phyloP scores from a whole-genome alignment of 768 basidiomycete genomes.

The Erythrobasidium yunnanense region DNA sequence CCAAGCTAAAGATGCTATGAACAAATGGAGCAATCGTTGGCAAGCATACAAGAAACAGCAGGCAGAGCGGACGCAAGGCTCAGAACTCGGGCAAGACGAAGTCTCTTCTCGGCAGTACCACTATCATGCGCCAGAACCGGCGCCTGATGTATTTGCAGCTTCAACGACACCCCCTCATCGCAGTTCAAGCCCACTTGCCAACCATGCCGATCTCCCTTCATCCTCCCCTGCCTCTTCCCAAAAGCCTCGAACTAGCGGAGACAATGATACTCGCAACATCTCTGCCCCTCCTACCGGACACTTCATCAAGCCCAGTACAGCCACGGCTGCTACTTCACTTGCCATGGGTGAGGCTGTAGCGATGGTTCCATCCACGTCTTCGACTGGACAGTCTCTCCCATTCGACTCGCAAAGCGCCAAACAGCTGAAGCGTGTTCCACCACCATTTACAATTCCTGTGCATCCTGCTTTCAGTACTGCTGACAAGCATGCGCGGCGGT shows the following conservation, averaged over 20 bases:
- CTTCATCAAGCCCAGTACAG: slow-evolving; percentile 9
- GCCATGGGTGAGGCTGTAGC: background rate
- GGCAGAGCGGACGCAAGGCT: background rate
- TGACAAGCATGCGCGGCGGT: background rate
- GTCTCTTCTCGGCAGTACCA: background rate
- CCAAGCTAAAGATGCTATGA: slow-evolving; percentile 24
- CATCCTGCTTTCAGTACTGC: slow-evolving; percentile 7
- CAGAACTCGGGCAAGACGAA: background rate
- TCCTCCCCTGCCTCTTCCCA: too few relatives aligned
- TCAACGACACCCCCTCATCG: too few relatives aligned
- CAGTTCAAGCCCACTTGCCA: too few relatives aligned
- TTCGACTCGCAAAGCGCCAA: too few relatives aligned
- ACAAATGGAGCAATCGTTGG: slow-evolving; percentile 27
- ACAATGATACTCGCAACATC: too few relatives aligned
- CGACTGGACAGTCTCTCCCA: too few relatives aligned
- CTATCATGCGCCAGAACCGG: background rate
- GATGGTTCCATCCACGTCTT: background rate
- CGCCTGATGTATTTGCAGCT: background rate
- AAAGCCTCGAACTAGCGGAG: too few relatives aligned
- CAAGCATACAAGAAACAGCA: slow-evolving; percentile 6
- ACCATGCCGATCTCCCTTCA: too few relatives aligned
- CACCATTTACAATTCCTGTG: background rate
- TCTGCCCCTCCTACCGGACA: too few relatives aligned
- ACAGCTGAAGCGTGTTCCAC: slow-evolving; percentile 6
- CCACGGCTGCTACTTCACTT: background rate